A percentile compares a stretch with the other conserved stretches of the same genome.
phyloP scores from a whole-genome alignment of 169 alveolate species.

The Pseudocohnilembus persalinus region DNA sequence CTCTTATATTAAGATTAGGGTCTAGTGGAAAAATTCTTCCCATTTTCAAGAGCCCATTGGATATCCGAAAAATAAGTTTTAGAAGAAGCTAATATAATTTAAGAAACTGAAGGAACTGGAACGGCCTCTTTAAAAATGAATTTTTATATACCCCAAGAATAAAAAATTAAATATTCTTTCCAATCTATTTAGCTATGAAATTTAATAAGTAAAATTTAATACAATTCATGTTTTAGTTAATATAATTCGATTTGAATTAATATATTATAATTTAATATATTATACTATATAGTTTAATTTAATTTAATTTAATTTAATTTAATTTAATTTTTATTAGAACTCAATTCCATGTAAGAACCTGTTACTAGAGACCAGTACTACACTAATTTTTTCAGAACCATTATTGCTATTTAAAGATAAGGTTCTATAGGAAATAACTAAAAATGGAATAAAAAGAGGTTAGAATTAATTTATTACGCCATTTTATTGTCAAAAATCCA shows the following conservation, averaged over 20 bases:
- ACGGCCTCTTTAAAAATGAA: slow-evolving; percentile 67
- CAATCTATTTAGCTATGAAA: slow-evolving; percentile 60
- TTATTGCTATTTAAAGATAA: slow-evolving; percentile 84
- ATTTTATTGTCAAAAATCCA: slow-evolving; percentile 68
- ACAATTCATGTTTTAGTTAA: too few relatives aligned
- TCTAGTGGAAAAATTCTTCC: slow-evolving; percentile 31
- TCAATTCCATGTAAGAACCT: slow-evolving; percentile 92
- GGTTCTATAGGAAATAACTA: slow-evolving; percentile 56
- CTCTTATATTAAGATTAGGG: slow-evolving; percentile 32
- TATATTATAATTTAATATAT: slow-evolving; percentile 2
- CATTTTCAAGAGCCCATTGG: slow-evolving; percentile 39
- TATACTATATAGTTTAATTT: too few relatives aligned
- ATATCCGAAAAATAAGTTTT: slow-evolving; percentile 48
- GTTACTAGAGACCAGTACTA: slow-evolving; percentile 91
- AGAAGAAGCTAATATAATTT: neutral
- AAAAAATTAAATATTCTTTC: slow-evolving; percentile 54
- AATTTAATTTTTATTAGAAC: slow-evolving; percentile 42
- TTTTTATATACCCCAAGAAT: slow-evolving; percentile 70
- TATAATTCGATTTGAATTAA: too few relatives aligned
- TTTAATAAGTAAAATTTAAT: too few relatives aligned
- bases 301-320: too few relatives aligned
- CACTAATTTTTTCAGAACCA: slow-evolving; percentile 90
- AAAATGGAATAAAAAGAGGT: slow-evolving; percentile 74
- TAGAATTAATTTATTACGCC: slow-evolving; percentile 25
- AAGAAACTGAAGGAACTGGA: slow-evolving; percentile 45